Conservation (phyloP, 2,329 filamentous ascomycete genomes). For the Colletotrichum chlorophyti region DNA sequence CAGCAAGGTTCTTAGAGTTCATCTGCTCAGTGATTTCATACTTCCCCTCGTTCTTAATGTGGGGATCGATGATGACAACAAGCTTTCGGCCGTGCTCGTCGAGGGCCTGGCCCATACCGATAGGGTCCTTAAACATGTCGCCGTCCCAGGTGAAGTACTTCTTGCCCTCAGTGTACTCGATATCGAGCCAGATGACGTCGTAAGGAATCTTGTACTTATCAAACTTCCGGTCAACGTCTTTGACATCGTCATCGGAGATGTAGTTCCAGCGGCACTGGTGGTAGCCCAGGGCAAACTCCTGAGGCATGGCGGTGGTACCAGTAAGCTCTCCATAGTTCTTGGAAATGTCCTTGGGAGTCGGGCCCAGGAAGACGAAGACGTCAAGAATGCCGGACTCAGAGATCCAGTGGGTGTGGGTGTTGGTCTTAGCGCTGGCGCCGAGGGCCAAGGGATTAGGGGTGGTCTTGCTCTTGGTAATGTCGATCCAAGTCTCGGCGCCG, state of each 20-base stretch:
- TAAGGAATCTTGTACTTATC: conserved; percentile 96
- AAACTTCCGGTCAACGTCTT: conserved; percentile 94
- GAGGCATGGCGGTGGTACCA: conserved; percentile 88
- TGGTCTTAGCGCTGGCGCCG: conserved; percentile 71
- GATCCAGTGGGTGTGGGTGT: conserved; percentile 94
- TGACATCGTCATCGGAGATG: conserved; percentile 94
- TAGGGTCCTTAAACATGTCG: conserved; percentile 84
- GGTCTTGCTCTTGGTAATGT: conserved; percentile 83
- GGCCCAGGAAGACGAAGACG: conserved; percentile 92
- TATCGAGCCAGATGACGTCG: conserved; percentile 98
- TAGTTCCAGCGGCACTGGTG: conserved; percentile 99
- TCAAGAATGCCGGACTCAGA: conserved; percentile 91
- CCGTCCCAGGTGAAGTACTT: conserved; percentile 99
- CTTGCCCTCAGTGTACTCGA: conserved; percentile 96
- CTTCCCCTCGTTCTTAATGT: conserved; percentile 89
- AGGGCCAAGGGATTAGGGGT: conserved; percentile 79
- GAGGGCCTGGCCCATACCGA: conserved; percentile 86
- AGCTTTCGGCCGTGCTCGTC: conserved; percentile 87
- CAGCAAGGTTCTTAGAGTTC: conserved; percentile 81
- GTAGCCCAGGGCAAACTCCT: conserved; percentile 90
- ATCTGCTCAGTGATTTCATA: conserved; percentile 83
- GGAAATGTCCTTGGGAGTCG: conserved; percentile 81
- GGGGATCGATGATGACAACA: conserved; percentile 93
- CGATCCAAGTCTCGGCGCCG: conserved; percentile 95
- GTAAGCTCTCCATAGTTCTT: conserved; percentile 89